Conservation (phyloP, 2,329 filamentous ascomycete genomes). For the Exophiala sp. region DNA sequence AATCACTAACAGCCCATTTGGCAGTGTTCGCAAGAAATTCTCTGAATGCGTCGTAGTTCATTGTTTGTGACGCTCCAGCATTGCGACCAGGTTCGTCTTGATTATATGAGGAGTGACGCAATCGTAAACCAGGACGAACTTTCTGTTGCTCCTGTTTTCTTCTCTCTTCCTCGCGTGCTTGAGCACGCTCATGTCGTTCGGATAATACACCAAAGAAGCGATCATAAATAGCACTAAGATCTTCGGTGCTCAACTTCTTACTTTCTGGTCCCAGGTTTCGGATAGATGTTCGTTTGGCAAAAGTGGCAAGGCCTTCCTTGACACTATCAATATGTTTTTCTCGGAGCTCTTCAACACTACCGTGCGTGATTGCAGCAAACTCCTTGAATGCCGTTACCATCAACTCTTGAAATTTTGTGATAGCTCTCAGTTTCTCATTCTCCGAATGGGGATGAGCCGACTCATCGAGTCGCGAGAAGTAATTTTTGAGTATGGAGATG, state of each 20-base stretch:
- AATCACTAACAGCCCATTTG: slow-evolving; percentile 90
- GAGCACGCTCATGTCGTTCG: slow-evolving; percentile 79
- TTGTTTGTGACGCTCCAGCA: slow-evolving; percentile 48
- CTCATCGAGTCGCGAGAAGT: slow-evolving; percentile 89
- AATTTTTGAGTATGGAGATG: slow-evolving; percentile 91
- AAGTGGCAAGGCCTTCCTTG: slow-evolving; percentile 92
- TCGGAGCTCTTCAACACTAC: slow-evolving; percentile 82
- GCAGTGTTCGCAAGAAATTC: slow-evolving; percentile 88
- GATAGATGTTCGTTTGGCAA: slow-evolving; percentile 94
- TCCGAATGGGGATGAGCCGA: slow-evolving; percentile 94
- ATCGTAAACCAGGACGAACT: slow-evolving; percentile 21
- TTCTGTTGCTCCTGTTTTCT: slow-evolving; percentile 62
- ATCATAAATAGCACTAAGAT: slow-evolving; percentile 88
- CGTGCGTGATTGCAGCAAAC: slow-evolving; percentile 91
- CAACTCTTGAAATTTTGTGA: slow-evolving; percentile 93
- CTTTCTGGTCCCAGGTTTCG: slow-evolving; percentile 93
- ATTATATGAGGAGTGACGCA: slow-evolving; percentile 20
- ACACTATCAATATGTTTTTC: slow-evolving; percentile 92
- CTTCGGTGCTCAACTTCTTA: slow-evolving; percentile 80
- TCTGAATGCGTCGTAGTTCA: slow-evolving; percentile 96
- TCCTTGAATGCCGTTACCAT: slow-evolving; percentile 99
- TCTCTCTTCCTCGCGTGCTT: slow-evolving; percentile 71
- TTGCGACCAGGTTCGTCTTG: slow-evolving; percentile 61
- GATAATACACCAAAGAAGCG: slow-evolving; percentile 90
- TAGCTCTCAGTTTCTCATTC: slow-evolving; percentile 87